A percentile compares a stretch with the other conserved stretches of the same genome.
Evolutionary conservation across 805 yeast species (phyloP).

Genomic region (Zygosaccharomyces bailii): DNA sequence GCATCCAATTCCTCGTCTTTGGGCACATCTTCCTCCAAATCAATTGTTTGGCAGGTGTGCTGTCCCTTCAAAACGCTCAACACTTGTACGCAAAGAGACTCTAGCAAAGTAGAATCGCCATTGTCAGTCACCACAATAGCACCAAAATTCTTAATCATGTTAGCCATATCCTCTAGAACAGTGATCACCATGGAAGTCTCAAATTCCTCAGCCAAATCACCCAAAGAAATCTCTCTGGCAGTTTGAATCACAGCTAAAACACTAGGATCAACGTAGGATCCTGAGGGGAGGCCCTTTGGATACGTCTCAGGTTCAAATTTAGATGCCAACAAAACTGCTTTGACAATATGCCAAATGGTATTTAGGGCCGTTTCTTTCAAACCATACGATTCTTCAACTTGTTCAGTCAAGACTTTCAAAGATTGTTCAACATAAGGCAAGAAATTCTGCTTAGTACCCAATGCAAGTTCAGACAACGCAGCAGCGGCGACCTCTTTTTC

Average conservation of each 20-base stretch:
- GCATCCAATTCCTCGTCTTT: slow-evolving; percentile 55
- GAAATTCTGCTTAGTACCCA: slow-evolving; percentile 80
- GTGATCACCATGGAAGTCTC: slow-evolving; percentile 79
- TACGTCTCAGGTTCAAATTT: slow-evolving; percentile 47
- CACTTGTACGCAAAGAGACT: slow-evolving; percentile 65
- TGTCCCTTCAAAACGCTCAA: slow-evolving; percentile 72
- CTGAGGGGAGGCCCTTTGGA: slow-evolving; percentile 63
- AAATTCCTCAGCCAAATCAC: slow-evolving; percentile 69
- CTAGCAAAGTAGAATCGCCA: slow-evolving; percentile 56
- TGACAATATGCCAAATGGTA: slow-evolving; percentile 78
- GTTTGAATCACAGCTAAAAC: slow-evolving; percentile 57
- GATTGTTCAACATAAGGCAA: slow-evolving; percentile 72
- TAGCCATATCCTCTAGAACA: slow-evolving; percentile 69
- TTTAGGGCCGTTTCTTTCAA: slow-evolving; percentile 82
- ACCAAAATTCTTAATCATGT: slow-evolving; percentile 67
- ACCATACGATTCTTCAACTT: slow-evolving; percentile 83
- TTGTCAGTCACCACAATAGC: slow-evolving; percentile 60
- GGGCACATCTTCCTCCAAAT: slow-evolving; percentile 59
- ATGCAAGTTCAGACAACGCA: slow-evolving; percentile 82
- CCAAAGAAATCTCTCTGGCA: slow-evolving; percentile 64
- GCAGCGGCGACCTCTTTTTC: slow-evolving; percentile 96
- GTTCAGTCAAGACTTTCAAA: slow-evolving; percentile 59
- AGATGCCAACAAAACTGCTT: slow-evolving; percentile 56
- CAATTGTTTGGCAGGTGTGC: slow-evolving; percentile 80
- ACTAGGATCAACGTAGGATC: slow-evolving; percentile 55